Conservation (phyloP, 495 filamentous ascomycete genomes). For the Extremus antarcticus region DNA sequence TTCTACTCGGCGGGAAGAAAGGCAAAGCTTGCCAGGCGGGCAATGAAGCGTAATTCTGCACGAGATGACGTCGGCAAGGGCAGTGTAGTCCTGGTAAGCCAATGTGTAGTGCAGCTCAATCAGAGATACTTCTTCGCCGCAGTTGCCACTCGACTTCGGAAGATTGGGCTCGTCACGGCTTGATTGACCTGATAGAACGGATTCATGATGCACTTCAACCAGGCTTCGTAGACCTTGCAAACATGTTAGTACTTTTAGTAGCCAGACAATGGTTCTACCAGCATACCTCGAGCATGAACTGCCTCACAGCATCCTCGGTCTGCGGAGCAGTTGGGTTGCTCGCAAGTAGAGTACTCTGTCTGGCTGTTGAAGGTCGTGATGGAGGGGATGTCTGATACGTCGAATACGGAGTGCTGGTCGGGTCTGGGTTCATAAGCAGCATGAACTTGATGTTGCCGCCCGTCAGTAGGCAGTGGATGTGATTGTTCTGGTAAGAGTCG, state of each 20-base stretch:
- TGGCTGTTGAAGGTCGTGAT: constrained; percentile 24
- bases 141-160: constrained; percentile 64
- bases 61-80: no score
- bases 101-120: background rate
- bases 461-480: constrained; percentile 87
- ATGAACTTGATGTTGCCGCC: constrained; percentile 75
- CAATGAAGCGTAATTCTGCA: background rate
- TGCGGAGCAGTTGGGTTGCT: constrained; percentile 75
- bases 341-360: constrained; percentile 37
- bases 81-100: no score
- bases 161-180: constrained; percentile 75
- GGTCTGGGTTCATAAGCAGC: constrained; percentile 67
- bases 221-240: constrained; percentile 69
- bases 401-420: constrained; percentile 32
- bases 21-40: background rate
- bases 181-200: constrained; percentile 81
- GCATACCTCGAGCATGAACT: constrained; percentile 68
- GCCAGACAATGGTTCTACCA: background rate
- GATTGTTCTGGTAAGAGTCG: constrained; percentile 83
- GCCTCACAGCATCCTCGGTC: constrained; percentile 85
- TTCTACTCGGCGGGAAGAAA: constrained; percentile 9
- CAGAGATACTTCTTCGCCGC: constrained; percentile 84
- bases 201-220: constrained; percentile 94
- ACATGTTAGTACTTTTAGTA: background rate
- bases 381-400: constrained; percentile 26